These are phyloP conservation scores for Cryoendolithus antarcticus DNA, from an alignment of 2,329 filamentous ascomycete genomes.

Conservation along the genomic window DNA sequence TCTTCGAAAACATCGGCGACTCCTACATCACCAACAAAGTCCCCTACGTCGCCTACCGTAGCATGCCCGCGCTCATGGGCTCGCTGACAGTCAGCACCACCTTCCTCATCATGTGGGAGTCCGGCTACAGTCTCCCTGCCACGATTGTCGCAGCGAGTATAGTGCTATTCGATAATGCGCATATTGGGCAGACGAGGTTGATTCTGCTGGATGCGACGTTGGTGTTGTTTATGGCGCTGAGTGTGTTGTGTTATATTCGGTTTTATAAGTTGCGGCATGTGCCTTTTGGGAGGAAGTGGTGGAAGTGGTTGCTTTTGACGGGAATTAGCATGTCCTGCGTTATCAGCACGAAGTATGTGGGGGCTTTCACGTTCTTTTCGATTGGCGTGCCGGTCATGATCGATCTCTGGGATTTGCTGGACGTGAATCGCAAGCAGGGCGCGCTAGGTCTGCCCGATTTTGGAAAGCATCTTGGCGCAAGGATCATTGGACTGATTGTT, in stretches of 20 bases:
- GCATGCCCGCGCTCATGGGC: slow-evolving; percentile 82
- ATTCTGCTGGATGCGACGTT: slow-evolving; percentile 91
- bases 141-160: slow-evolving; percentile 76
- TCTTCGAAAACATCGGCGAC: slow-evolving; percentile 98
- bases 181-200: slow-evolving; percentile 89
- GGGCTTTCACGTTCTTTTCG: slow-evolving; percentile 90
- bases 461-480: slow-evolving; percentile 78
- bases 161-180: slow-evolving; percentile 91
- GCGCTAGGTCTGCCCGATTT: slow-evolving; percentile 70
- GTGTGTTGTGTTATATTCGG: slow-evolving; percentile 84
- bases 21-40: slow-evolving; percentile 96
- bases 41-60: slow-evolving; percentile 90
- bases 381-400: slow-evolving; percentile 89
- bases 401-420: slow-evolving; percentile 87
- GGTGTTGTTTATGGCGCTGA: slow-evolving; percentile 91
- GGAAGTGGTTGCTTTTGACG: slow-evolving; percentile 96
- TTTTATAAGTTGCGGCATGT: slow-evolving; percentile 93
- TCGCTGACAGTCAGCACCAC: slow-evolving; percentile 86
- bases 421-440: slow-evolving; percentile 74
- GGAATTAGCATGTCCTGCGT: slow-evolving; percentile 92
- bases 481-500: slow-evolving; percentile 72
- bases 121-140: slow-evolving; percentile 88
- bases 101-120: slow-evolving; percentile 99
- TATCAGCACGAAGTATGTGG: slow-evolving; percentile 97
- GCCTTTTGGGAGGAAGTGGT: slow-evolving; percentile 92